Evolutionary conservation across 495 filamentous ascomycete species (phyloP), one percentile per base, ranked within the genome.

Genomic region (Symbiotaphrina buchneri): DNA sequence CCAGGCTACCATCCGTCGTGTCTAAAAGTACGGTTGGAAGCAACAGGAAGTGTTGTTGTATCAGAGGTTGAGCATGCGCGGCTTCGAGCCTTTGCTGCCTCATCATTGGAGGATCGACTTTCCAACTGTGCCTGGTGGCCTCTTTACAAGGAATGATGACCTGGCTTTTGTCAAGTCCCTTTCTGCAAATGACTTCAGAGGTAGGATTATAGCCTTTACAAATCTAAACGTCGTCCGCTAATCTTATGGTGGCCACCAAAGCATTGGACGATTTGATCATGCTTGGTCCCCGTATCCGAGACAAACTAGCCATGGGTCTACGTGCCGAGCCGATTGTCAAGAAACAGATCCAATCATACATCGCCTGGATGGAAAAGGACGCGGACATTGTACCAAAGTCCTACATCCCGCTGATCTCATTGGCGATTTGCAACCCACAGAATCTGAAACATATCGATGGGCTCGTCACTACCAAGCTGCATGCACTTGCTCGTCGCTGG

Each of bases 91-190:
- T 4, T 41, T 74, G 1, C 39, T 77, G 16, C 63, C 63, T 1
- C 27, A 31, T 3, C 41, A 49, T 31, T 80, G 69, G 68, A 40
- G 52, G 22, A 49, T 55, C 28, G 74, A 79, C 38, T 79, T 74
- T 40, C 39, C 41, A 1, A 72, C 60, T 0, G 46, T 77, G 20
- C 72, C 73, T 0, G 50, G 59, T 4, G 47, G 48, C 6, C 41
- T 79, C 1, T 79, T 78, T 43, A 48, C 25, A 6, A 27, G 39
- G 4, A 39, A 44, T 0, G 46, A 63, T 21, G 40, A 46, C 1
- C 41, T 48, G 10, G 49, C 56, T 0, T 49, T 67, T 25, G 61
- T 78, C 38, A 56, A 59, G 13, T 33, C 31, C 4, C 15, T 26
- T 15, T 27, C 18, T 30, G 5, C 14, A 33, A 33, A 33, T 16